These are phyloP conservation scores for Starmerella riodocensis DNA, from an alignment of 805 yeast species.

Conservation along the genomic window DNA sequence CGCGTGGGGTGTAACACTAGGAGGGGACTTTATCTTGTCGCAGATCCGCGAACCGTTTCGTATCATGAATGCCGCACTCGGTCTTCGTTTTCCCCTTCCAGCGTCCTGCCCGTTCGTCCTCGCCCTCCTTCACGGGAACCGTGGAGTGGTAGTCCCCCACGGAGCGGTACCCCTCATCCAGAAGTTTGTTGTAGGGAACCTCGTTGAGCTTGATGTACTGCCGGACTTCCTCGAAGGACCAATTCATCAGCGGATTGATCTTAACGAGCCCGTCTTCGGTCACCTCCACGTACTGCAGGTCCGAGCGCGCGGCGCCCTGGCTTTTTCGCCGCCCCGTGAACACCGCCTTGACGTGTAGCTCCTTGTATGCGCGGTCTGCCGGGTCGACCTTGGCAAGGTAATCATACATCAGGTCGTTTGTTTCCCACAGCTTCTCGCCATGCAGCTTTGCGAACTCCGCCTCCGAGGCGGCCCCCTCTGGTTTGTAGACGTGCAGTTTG, in stretches of 20 bases:
- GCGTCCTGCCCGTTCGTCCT: slow-evolving; percentile 92
- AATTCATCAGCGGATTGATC: slow-evolving; percentile 75
- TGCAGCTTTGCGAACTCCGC: slow-evolving; percentile 49
- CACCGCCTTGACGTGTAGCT: slow-evolving; percentile 64
- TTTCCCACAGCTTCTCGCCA: slow-evolving; percentile 76
- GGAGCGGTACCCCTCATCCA: slow-evolving; percentile 79
- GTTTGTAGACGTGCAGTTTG: slow-evolving; percentile 53
- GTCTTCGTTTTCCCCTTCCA: slow-evolving; percentile 91
- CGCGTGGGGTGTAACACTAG: too few relatives aligned
- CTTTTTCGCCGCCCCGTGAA: slow-evolving; percentile 82
- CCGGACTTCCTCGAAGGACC: slow-evolving; percentile 66
- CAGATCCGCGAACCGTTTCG: slow-evolving; percentile 59
- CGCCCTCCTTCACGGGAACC: slow-evolving; percentile 75
- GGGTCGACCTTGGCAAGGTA: slow-evolving; percentile 88
- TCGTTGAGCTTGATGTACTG: slow-evolving; percentile 50
- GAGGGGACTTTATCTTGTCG: too few relatives aligned
- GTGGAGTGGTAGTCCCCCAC: slow-evolving; percentile 96
- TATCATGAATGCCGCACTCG: slow-evolving; percentile 89
- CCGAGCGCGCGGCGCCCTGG: slow-evolving; percentile 75
- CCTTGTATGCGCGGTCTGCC: slow-evolving; percentile 66
- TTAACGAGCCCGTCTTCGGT: slow-evolving; percentile 56
- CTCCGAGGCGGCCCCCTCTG: slow-evolving; percentile 43
- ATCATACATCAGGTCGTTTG: slow-evolving; percentile 69
- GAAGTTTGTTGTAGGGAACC: slow-evolving; percentile 75
- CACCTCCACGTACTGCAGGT: slow-evolving; percentile 60